A percentile compares a stretch with the other conserved stretches of the same genome.
phyloP scores from a whole-genome alignment of 2,329 filamentous ascomycete species.

The Paecilomyces formosus region DNA sequence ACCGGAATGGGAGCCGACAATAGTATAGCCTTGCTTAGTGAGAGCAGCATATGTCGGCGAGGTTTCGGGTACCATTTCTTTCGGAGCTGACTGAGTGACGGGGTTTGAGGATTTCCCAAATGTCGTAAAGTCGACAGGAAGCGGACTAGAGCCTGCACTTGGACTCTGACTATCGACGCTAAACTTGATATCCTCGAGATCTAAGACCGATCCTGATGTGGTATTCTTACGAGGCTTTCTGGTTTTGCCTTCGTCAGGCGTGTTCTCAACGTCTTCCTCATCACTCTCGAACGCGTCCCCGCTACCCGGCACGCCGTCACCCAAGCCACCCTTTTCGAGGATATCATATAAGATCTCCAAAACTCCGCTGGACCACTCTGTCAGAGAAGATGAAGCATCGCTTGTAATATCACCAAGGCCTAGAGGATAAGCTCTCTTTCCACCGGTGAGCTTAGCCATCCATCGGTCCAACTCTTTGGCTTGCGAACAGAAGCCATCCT shows the following conservation, averaged over 20 bases:
- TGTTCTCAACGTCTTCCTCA: constrained; percentile 57
- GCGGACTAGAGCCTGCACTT: constrained; percentile 27
- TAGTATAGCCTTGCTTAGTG: constrained; percentile 94
- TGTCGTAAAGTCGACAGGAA: constrained; percentile 76
- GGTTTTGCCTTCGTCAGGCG: constrained; percentile 47
- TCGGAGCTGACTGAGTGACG: constrained; percentile 41
- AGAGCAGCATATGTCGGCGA: constrained; percentile 84
- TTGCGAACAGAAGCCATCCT: constrained; percentile 87
- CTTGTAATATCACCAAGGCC: constrained; percentile 79
- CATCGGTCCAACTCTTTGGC: constrained; percentile 86
- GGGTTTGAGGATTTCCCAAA: constrained; percentile 38
- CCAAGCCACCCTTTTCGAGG: constrained; percentile 43
- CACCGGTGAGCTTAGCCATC: constrained; percentile 89
- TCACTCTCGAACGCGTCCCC: constrained; percentile 81
- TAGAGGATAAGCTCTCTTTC: constrained; percentile 80
- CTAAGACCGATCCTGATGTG: constrained; percentile 50
- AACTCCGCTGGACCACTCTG: constrained; percentile 73
- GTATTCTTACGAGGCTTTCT: constrained; percentile 41
- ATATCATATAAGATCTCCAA: constrained; percentile 61
- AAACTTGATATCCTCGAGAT: constrained; percentile 73
- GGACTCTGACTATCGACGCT: constrained; percentile 19
- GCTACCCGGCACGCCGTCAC: constrained; percentile 67
- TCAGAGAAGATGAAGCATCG: constrained; percentile 59
- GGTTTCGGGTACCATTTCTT: constrained; percentile 89
- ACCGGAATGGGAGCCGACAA: constrained; percentile 89